Evolutionary conservation across 495 filamentous ascomycete genomes (phyloP), one percentile per base, ranked within the genome.

Genomic region (Xylaria venustula): DNA sequence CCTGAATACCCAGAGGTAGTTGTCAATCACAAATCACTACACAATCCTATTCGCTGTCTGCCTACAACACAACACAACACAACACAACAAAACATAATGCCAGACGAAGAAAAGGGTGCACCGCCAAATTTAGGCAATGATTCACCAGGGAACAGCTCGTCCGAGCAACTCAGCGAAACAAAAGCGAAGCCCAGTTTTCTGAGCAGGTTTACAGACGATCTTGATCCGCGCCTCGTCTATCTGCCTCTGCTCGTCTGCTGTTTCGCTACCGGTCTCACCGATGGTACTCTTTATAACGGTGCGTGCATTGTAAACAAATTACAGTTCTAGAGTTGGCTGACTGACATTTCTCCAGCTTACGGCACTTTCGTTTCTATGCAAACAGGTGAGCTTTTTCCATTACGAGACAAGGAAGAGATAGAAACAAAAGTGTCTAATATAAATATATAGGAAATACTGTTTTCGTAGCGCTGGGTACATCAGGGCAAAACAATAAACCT

Each of bases 281-380:
- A 83, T 60, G 79, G 79, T 59, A 81, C 79, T 5, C 74, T 81
- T 42, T 83, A 81, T 64, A 79, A 81, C 37, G 78, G 48, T 79
- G 71, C 59, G 65, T 36, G 15, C 19, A 1, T 11, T 5, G n/a
- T n/a, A n/a, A 42, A 23, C 1, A 22, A 22, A 14, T 15, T 19
- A 58, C 15, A 37, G 32, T 22, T 15, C 9, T 25, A 22, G 23
- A 28, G 28, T 54, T 17, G 40, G 26, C 25, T 34, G n/a, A 23
- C 63, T 70, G 20, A 67, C 47, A 44, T 42, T 15, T 45, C 15
- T 54, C 67, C 72, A 79, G 79, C 80, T 3, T 83, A 82, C 58
- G 77, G 79, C 34, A 82, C 79, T 42, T 83, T 83, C 61, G 81
- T 82, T 17, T 80, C 77, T 22, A 83, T 84, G 81, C 81, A 83